phyloP scores from a whole-genome alignment of 495 filamentous ascomycete species.

The Echria macrotheca region DNA sequence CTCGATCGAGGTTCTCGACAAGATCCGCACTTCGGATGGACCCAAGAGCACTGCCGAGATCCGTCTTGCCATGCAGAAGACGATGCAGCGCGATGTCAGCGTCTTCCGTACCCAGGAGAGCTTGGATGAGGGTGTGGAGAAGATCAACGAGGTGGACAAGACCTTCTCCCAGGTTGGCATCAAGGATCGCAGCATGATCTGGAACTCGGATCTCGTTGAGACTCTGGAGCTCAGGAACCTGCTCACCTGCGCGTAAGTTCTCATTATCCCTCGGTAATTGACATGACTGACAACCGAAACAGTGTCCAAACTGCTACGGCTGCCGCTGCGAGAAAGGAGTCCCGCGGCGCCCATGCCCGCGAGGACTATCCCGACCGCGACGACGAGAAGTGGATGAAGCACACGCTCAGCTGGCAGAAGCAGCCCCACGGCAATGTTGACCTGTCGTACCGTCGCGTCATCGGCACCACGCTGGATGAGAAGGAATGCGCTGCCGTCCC shows the following conservation, averaged over 20 bases:
- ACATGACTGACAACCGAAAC: slow-evolving; percentile 17
- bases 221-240: slow-evolving; percentile 90
- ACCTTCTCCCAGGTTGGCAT: slow-evolving; percentile 77
- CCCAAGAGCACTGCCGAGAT: slow-evolving; percentile 83
- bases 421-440: slow-evolving; percentile 73
- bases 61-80: slow-evolving; percentile 90
- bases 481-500: slow-evolving; percentile 83
- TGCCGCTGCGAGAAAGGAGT: slow-evolving; percentile 88
- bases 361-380: slow-evolving; percentile 94
- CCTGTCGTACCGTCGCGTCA: slow-evolving; percentile 71
- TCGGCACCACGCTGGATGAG: slow-evolving; percentile 75
- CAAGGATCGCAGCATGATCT: slow-evolving; percentile 99
- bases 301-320: slow-evolving; percentile 78
- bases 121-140: slow-evolving; percentile 75
- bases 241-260: slow-evolving; percentile 81
- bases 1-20: slow-evolving; percentile 80
- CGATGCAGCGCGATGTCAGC: slow-evolving; percentile 94
- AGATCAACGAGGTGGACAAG: slow-evolving; percentile 74
- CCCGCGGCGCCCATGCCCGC: slow-evolving; percentile 87
- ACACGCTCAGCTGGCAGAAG: slow-evolving; percentile 93
- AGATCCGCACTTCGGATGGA: slow-evolving; percentile 74
- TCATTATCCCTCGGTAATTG: not conserved
- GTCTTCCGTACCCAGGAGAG: slow-evolving; percentile 95
- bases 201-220: slow-evolving; percentile 96
- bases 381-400: slow-evolving; percentile 97